These are phyloP conservation scores for Solanum tarijense DNA, from an alignment of 257 asterid genomes.

Conservation along the genomic window DNA sequence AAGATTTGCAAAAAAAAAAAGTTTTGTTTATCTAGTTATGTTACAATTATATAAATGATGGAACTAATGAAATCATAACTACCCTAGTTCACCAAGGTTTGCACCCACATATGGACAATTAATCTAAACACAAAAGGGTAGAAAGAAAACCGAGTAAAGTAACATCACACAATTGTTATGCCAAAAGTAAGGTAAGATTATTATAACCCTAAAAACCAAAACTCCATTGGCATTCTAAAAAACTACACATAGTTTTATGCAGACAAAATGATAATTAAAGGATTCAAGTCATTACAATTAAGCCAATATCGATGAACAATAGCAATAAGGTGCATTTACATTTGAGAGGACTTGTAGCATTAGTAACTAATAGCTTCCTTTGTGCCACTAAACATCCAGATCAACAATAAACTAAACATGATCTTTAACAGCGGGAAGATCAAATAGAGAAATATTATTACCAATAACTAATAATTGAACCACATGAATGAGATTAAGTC, in stretches of 20 bases:
- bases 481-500: background rate
- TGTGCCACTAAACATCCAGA: background rate
- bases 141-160: background rate
- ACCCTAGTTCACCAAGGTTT: background rate
- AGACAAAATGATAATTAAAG: too few relatives aligned
- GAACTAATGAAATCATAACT: background rate
- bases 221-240: conserved; percentile 17
- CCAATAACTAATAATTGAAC: background rate
- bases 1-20: background rate
- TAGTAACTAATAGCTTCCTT: conserved; percentile 2
- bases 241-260: conserved; percentile 6
- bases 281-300: background rate
- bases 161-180: background rate
- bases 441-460: background rate
- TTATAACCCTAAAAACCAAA: conserved; percentile 6
- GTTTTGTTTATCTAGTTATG: background rate
- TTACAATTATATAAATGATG: background rate
- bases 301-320: conserved; percentile 2
- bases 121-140: background rate
- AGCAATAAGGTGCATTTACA: background rate
- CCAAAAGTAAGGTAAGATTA: background rate
- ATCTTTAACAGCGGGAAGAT: background rate
- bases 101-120: background rate
- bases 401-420: background rate
- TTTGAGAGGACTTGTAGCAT: conserved; percentile 2